Evolutionary conservation across 73 alveolate genomes (phyloP).

Genomic region (Effrenium voratum): DNA sequence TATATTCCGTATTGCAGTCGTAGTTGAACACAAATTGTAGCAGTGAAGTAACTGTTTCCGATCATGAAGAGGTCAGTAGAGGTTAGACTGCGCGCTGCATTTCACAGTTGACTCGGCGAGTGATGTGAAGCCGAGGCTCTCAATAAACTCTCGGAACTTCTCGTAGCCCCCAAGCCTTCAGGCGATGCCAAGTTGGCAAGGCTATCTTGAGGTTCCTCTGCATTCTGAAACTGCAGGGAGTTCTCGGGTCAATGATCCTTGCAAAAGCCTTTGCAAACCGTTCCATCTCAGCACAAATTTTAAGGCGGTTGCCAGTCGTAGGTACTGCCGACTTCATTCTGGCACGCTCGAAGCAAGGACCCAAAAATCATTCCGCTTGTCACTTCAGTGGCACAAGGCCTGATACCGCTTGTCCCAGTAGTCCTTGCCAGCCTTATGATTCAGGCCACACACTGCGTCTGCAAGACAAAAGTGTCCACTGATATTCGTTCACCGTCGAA

Average conservation of each 20-base stretch:
- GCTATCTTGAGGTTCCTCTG: too few relatives aligned
- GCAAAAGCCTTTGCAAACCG: background rate
- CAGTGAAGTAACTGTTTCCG: too few relatives aligned
- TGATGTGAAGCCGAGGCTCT: constrained; percentile 26
- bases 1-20: too few relatives aligned
- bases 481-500: too few relatives aligned
- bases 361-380: too few relatives aligned
- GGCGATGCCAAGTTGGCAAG: background rate
- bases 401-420: constrained; percentile 90
- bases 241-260: background rate
- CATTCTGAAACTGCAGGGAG: too few relatives aligned
- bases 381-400: too few relatives aligned
- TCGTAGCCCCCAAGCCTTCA: constrained; percentile 84
- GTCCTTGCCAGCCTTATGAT: constrained; percentile 71
- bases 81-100: background rate
- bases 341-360: background rate
- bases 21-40: too few relatives aligned
- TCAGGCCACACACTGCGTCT: too few relatives aligned
- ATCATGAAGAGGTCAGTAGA: too few relatives aligned
- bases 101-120: background rate
- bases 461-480: too few relatives aligned
- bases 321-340: constrained; percentile 60
- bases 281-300: background rate
- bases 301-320: constrained; percentile 36
- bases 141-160: constrained; percentile 80